Conservation (phyloP, 768 basidiomycete species). For the Mycena leptocephala region DNA sequence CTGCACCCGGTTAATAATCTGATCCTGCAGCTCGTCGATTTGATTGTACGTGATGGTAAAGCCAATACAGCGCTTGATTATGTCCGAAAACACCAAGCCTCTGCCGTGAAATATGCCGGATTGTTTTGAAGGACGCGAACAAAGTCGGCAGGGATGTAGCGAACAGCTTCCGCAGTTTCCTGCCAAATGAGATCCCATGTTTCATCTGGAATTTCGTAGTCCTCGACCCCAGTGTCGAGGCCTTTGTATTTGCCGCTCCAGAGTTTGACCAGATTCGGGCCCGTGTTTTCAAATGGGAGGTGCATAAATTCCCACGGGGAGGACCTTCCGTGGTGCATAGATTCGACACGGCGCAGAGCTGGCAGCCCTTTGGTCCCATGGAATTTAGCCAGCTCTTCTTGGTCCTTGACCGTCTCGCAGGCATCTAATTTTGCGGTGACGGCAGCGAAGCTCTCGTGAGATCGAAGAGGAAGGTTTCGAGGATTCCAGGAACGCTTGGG, state of each 20-base stretch:
- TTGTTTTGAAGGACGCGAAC: constrained; percentile 47
- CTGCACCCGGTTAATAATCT: constrained; percentile 53
- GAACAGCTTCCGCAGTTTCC: constrained; percentile 46
- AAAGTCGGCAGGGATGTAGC: constrained; percentile 51
- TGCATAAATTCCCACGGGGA: constrained; percentile 65
- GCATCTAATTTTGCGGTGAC: too few species aligned
- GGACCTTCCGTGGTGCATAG: constrained; percentile 45
- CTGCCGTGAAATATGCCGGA: constrained; percentile 48
- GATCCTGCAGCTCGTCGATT: constrained; percentile 42
- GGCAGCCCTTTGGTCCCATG: constrained; percentile 50
- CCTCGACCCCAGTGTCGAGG: constrained; percentile 45
- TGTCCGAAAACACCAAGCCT: constrained; percentile 51
- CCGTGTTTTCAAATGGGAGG: constrained; percentile 57
- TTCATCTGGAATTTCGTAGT: constrained; percentile 41
- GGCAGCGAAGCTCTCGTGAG: too few species aligned
- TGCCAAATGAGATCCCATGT: constrained; percentile 56
- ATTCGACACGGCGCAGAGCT: constrained; percentile 42
- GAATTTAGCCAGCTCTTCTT: constrained; percentile 32
- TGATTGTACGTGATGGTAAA: constrained; percentile 47
- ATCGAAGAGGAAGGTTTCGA: too few species aligned
- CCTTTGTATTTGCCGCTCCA: constrained; percentile 61
- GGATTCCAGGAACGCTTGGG: too few species aligned
- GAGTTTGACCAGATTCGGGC: constrained; percentile 19
- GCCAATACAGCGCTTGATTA: constrained; percentile 53
- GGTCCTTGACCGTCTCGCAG: too few species aligned